Evolutionary conservation across 1,284 basidiomycete genomes (phyloP), one percentile per base, ranked within the genome.

Genomic region (Fomitopsis pinicola): DNA sequence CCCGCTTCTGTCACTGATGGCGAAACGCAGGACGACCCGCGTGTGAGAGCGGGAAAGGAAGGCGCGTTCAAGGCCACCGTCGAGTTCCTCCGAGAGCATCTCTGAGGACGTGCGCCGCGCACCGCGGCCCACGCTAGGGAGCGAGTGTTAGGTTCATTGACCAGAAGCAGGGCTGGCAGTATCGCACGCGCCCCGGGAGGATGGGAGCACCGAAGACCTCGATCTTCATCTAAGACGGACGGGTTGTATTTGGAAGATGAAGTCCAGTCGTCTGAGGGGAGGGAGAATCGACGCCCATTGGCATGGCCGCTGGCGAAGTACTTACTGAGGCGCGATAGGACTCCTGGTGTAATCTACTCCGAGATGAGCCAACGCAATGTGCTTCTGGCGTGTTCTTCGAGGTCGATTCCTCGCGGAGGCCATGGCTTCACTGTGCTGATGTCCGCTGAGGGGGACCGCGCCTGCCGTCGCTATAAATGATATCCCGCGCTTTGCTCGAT

Each of bases 61-160:
- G 75, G 73, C 40, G 72, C 75, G 8, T 76, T 76, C 68, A 73
- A 76, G 61, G 69, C 70, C 45, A 64, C 69, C 30, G 72, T 79
- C 59, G 69, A 71, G 63, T 78, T 69, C 72, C 67, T 72, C 35
- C 63, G 63, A 55, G 68, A 69, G 60, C 50, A 72, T 50, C 22
- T 71, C 36, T 62, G 33, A 64, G 19, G 46, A 40, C 22, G 50
- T 53, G 7, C 50, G 33, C 6, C 12, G 48, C 48, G 35, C 50
- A 28, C 33, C 15, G 22, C 22, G 33, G 33, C 50, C 30, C 52
- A 54, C 52, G 52, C 35, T 10, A 5, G 36, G 35, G 35, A 54
- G 52, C 22, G 19, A 17, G 8, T 26, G 36, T 17, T 40, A 33
- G 15, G 52, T 54, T 54, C 52, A 17, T 19, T n/a, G 36, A 54